Conservation (phyloP, 371 early-diverging fungal species). For the Lichtheimia hyalospora region DNA sequence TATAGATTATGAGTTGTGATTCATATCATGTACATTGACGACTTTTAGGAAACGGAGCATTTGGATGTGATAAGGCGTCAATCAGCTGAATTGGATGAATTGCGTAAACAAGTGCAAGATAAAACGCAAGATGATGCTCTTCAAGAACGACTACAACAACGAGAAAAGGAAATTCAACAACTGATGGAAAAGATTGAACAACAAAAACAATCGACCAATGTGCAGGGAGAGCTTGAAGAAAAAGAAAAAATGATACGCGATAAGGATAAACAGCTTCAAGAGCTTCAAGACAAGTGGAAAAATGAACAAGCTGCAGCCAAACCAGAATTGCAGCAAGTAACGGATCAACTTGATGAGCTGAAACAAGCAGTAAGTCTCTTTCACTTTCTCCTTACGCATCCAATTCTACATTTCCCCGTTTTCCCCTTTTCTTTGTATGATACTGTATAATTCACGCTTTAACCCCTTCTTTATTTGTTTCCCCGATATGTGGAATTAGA, state of each 20-base stretch:
- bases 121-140: constrained; percentile 3
- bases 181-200: constrained; percentile 20
- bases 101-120: constrained; percentile 20
- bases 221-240: constrained; percentile 25
- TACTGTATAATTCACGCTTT: neutral
- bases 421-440: neutral
- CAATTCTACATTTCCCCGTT: neutral
- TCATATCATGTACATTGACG: neutral
- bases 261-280: constrained; percentile 34
- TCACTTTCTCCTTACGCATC: neutral
- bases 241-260: constrained; percentile 29
- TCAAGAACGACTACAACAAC: constrained; percentile 19
- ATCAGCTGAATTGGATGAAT: constrained; percentile 34
- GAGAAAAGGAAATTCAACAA: constrained; percentile 26
- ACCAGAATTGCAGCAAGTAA: constrained; percentile 40
- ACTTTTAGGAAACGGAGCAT: constrained; percentile 34
- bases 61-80: constrained; percentile 39
- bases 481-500: constrained; percentile 19
- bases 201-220: constrained; percentile 8
- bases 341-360: constrained; percentile 36
- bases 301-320: constrained; percentile 37
- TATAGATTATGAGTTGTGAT: neutral
- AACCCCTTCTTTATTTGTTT: neutral
- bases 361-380: constrained; percentile 33
- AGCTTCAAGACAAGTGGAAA: constrained; percentile 31